Base-by-base conservation (phyloP, 2,329 filamentous ascomycete genomes). In the Xylaria sp. region DNA sequence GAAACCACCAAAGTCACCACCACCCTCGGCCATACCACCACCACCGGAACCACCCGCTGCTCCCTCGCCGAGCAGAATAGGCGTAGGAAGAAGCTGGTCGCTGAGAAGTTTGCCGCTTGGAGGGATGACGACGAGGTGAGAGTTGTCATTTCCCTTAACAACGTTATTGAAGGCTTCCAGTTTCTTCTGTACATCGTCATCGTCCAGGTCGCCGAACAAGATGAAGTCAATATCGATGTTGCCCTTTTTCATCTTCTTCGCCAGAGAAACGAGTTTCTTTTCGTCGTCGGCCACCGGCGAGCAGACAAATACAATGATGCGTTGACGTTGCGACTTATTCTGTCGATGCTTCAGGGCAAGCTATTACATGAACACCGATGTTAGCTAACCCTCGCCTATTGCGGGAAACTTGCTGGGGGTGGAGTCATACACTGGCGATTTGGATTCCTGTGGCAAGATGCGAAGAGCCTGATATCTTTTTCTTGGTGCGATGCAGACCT, bases 191-290 rank as follows among this genome's bases (percentile, higher is more conserved):
- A 92, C 92, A 69, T 91, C 93, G 72, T 97, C 93, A 73, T 94
- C 92, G 72, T 96, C 93, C 60, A 97, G 87, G 75, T 99, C 95
- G 73, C 96, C 96, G 75, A 99, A 99, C 53, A 95, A 89, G 68
- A 99, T 88, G 76, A 99, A 95, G 80, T 99, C 96, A 77, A 99
- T 92, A 68, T 90, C 92, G 67, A 97, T 92, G 77, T 92, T 95
- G 80, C 91, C 92, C 87, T 99, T 99, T 89, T 98, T 98, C 94
- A 98, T 96, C 84, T 96, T 96, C 85, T 96, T 97, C 50, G 96
- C 94, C 33, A 99, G 87, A 77, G 93, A 92, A 69, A 94, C 87
- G 57, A 99, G 88, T 61, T 91, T 89, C 83, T 96, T 96, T 80
- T 97, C 92, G 71, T 93, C 91, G 77, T 99, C 96, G 69, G 90